Percentiles rank a stretch among this genome's conserved stretches.
phyloP scores from a whole-genome alignment of 768 basidiomycete genomes.

The Cyathus striatus region DNA sequence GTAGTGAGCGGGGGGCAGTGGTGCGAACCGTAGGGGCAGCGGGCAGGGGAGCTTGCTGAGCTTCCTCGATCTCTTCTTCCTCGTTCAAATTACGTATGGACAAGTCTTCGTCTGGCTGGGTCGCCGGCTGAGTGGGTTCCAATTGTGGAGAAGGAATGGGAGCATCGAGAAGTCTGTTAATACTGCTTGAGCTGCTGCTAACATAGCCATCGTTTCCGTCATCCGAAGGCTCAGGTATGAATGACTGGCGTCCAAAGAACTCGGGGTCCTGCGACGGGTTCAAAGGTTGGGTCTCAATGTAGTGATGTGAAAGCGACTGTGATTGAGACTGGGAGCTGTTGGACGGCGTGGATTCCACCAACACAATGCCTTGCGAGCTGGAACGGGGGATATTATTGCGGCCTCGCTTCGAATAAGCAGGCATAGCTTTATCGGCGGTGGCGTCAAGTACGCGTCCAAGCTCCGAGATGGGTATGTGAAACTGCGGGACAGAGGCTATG shows the following conservation, averaged over 20 bases:
- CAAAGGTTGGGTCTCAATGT: too few relatives aligned
- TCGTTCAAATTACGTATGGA: too few relatives aligned
- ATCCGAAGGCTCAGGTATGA: too few relatives aligned
- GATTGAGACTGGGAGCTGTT: conserved; percentile 5
- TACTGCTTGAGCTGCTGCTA: conserved; percentile 30
- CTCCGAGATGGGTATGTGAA: conserved; percentile 55
- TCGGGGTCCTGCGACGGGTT: too few relatives aligned
- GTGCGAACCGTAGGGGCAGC: too few relatives aligned
- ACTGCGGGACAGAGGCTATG: conserved; percentile 41
- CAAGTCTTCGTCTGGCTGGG: too few relatives aligned
- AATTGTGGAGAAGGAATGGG: conserved; percentile 3
- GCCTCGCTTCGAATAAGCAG: neutral
- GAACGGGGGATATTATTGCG: conserved; percentile 5
- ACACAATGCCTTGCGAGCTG: conserved; percentile 14
- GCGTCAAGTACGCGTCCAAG: conserved; percentile 22
- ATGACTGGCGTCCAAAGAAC: too few relatives aligned
- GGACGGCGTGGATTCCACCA: conserved; percentile 55
- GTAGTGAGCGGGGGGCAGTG: too few relatives aligned
- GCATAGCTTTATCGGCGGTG: neutral
- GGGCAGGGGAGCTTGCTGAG: too few relatives aligned
- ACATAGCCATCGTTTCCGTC: too few relatives aligned
- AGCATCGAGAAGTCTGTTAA: conserved; percentile 31
- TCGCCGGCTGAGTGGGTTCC: conserved; percentile 25
- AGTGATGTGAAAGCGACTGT: too few relatives aligned
- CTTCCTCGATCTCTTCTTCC: too few relatives aligned